Base-by-base conservation (phyloP, 257 asterid genomes). In the Solanum chmielewskii region DNA sequence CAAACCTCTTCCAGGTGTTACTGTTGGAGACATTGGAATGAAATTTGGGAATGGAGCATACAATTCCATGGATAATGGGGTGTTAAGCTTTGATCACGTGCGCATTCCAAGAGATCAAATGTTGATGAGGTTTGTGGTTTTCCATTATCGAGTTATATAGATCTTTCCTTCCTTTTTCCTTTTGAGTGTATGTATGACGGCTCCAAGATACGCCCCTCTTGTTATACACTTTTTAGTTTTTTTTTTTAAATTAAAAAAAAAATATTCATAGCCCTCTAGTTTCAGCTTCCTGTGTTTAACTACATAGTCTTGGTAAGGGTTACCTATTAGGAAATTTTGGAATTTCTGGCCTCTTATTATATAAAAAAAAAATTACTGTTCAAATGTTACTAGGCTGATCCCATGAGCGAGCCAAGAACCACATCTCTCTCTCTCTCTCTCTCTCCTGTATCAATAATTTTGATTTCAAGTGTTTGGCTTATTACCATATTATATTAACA, bases 21-120 rank as follows among this genome's bases (percentile, higher is more conserved):
- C 98, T 18, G 83, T 97, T 90, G 99, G 98, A 89, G 99, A 97
- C 86, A 95, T 97, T 88, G 99, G 99, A 89, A 94, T 92, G 97
- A 96, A 97, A 92, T 97, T 97, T 85, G 99, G 99, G 83, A 97
- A 94, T 88, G 99, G 99, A 87, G 99, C 98, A 41, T 96, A 95
- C 92, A 97, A 97, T 91, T 93, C 97, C 87, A 94, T 96, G 99
- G 99, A 97, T 93, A 97, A 97, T 90, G 99, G 99, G 35, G 96
- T 97, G 20, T 84, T 97, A 89, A 95, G 94, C 92, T 93, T 97
- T 90, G 97, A 96, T 92, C 93, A 92, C 84, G 95, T 97, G 90
- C 98, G 98, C 47, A 96, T 96, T 89, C 99, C 99, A 75, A 95
- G 99, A 91, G 86, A 89, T 92, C 99, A 97, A 91, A 95, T 97